A percentile compares a stretch with the other conserved stretches of the same genome.
Evolutionary conservation across 768 basidiomycete species (phyloP).

Genomic region (Russula compacta): DNA sequence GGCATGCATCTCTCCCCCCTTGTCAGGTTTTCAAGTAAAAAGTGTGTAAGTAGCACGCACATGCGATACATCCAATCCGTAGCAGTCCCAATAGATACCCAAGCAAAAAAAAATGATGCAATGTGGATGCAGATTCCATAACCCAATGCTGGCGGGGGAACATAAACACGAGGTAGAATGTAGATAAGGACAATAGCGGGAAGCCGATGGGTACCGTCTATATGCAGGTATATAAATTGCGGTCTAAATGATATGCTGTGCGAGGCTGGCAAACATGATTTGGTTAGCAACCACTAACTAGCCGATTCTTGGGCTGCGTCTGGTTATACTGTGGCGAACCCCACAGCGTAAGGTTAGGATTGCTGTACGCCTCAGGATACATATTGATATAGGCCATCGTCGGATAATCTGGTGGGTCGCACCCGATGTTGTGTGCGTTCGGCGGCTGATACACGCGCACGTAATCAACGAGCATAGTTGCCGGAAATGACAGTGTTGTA

Average conservation of each 20-base stretch:
- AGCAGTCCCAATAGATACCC: neutral
- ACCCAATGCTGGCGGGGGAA: neutral
- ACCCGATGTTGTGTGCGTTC: conserved; percentile 67
- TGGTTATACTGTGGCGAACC: conserved; percentile 21
- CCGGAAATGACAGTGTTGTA: conserved; percentile 59
- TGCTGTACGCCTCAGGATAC: conserved; percentile 69
- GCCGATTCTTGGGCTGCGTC: conserved; percentile 14
- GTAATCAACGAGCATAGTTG: conserved; percentile 72
- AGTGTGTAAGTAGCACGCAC: conserved; percentile 1
- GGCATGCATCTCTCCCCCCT: neutral
- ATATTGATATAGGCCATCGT: conserved; percentile 74
- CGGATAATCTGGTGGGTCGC: conserved; percentile 71
- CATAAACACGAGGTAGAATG: neutral
- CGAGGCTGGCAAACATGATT: neutral
- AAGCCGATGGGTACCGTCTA: neutral
- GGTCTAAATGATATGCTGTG: neutral
- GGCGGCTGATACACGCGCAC: conserved; percentile 84
- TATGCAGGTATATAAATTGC: neutral
- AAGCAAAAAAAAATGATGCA: neutral
- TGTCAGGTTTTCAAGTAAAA: neutral
- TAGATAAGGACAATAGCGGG: neutral
- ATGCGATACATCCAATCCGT: neutral
- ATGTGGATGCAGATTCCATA: neutral
- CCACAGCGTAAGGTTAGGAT: conserved; percentile 78
- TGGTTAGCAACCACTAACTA: conserved; percentile 1